Conservation (phyloP, 2,329 filamentous ascomycete genomes). For the Cadophora sp. region DNA sequence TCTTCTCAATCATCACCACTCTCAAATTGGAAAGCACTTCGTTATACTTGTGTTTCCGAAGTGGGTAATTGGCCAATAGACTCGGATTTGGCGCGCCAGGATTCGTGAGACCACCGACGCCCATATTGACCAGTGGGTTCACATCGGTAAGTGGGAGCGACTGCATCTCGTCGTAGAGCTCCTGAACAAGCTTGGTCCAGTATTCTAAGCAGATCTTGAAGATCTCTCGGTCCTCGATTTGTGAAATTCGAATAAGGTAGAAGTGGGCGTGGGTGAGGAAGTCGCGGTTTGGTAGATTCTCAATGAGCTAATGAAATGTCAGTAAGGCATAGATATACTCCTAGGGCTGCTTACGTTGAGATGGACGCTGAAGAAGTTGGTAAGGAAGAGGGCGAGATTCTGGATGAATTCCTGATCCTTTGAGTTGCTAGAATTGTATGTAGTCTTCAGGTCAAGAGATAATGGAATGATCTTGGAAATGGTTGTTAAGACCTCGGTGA, state of each 20-base stretch:
- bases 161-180: conserved; percentile 99
- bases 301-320: conserved; percentile 70
- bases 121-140: conserved; percentile 86
- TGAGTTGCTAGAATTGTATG: conserved; percentile 90
- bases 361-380: conserved; percentile 96
- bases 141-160: conserved; percentile 90
- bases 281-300: conserved; percentile 93
- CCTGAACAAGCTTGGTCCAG: conserved; percentile 98
- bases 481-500: conserved; percentile 92
- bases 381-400: conserved; percentile 93
- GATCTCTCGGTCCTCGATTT: conserved; percentile 98
- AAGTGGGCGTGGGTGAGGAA: conserved; percentile 96
- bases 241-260: conserved; percentile 96
- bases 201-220: conserved; percentile 99
- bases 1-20: conserved; percentile 99
- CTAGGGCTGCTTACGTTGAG: conserved; percentile 65
- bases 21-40: conserved; percentile 93
- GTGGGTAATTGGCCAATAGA: conserved; percentile 86
- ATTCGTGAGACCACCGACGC: conserved; percentile 71
- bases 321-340: conserved; percentile 24
- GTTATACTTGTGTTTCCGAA: conserved; percentile 97
- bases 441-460: conserved; percentile 86
- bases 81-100: conserved; percentile 85
- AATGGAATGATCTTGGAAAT: conserved; percentile 94
- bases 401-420: conserved; percentile 97